Evolutionary conservation across 352 stramenopile species (phyloP).

Genomic region (Phytophthora cryptogea): DNA sequence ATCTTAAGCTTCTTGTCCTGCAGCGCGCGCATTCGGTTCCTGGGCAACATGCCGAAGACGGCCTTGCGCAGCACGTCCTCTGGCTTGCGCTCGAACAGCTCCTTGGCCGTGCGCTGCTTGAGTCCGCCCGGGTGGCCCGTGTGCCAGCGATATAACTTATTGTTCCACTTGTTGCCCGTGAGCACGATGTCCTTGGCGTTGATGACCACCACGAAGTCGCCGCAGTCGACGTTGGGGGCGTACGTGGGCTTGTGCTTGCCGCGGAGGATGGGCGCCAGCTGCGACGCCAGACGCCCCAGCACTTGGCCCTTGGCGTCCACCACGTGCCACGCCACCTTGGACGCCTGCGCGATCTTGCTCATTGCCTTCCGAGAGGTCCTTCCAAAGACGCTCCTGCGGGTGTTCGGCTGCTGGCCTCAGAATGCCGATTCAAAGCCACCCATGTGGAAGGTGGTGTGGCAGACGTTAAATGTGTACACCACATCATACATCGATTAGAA

Average conservation of each 20-base stretch:
- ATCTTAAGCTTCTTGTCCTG: constrained; percentile 98
- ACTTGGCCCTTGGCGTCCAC: constrained; percentile 96
- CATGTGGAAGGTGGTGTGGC: neutral
- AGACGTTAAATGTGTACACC: no score
- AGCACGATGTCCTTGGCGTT: constrained; percentile 96
- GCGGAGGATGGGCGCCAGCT: constrained; percentile 95
- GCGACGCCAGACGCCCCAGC: constrained; percentile 95
- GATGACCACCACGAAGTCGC: constrained; percentile 97
- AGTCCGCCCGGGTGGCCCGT: constrained; percentile 97
- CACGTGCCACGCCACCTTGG: constrained; percentile 94
- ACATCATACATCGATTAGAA: neutral
- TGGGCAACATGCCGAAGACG: constrained; percentile 97
- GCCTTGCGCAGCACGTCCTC: constrained; percentile 96
- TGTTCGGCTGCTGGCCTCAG: constrained; percentile 19
- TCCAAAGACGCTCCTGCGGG: neutral
- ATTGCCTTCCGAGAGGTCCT: constrained; percentile 31
- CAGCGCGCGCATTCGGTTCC: constrained; percentile 95
- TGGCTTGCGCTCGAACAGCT: constrained; percentile 95
- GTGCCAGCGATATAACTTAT: constrained; percentile 99
- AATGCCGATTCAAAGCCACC: constrained; percentile 11
- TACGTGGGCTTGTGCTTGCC: constrained; percentile 99
- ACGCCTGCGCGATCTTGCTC: constrained; percentile 84
- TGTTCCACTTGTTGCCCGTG: constrained; percentile 96
- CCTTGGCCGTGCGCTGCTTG: constrained; percentile 94
- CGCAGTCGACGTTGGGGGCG: constrained; percentile 96